Percentiles rank a stretch among this genome's conserved stretches.
Conservation (phyloP, 371 early-diverging fungal species). For the Mucor mucedo region DNA sequence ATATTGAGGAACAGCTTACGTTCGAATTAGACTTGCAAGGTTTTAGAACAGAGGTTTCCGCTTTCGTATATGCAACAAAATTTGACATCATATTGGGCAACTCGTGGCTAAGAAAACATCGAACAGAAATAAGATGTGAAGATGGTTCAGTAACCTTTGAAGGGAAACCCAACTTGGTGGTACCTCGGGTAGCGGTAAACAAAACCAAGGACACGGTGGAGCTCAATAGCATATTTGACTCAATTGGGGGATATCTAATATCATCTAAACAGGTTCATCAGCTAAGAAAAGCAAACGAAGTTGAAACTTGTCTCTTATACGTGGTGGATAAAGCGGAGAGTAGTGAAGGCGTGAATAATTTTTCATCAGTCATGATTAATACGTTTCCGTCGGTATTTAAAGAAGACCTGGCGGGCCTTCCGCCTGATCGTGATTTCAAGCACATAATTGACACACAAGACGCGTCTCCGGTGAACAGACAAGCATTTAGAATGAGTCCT, state of each 20-base stretch:
- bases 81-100: conserved; percentile 7
- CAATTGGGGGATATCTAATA: too few species aligned
- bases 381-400: conserved; percentile 4
- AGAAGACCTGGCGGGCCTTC: neutral
- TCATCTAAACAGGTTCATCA: too few species aligned
- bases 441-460: conserved; percentile 30
- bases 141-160: too few species aligned
- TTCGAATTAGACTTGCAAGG: conserved; percentile 1
- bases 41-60: neutral
- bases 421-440: too few species aligned
- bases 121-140: neutral
- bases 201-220: neutral
- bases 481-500: conserved; percentile 31
- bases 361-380: too few species aligned
- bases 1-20: neutral
- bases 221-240: too few species aligned
- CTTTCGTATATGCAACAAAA: conserved; percentile 6
- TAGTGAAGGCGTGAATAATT: too few species aligned
- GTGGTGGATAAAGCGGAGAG: too few species aligned
- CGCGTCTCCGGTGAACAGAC: conserved; percentile 15
- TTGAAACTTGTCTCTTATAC: too few species aligned
- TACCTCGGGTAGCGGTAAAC: neutral
- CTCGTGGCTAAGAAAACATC: conserved; percentile 6
- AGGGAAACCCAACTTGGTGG: neutral
- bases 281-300: too few species aligned